Percentiles rank a stretch among this genome's conserved stretches.
Conservation (phyloP, 2,329 filamentous ascomycete genomes). For the Aspergillus fijiensis region DNA sequence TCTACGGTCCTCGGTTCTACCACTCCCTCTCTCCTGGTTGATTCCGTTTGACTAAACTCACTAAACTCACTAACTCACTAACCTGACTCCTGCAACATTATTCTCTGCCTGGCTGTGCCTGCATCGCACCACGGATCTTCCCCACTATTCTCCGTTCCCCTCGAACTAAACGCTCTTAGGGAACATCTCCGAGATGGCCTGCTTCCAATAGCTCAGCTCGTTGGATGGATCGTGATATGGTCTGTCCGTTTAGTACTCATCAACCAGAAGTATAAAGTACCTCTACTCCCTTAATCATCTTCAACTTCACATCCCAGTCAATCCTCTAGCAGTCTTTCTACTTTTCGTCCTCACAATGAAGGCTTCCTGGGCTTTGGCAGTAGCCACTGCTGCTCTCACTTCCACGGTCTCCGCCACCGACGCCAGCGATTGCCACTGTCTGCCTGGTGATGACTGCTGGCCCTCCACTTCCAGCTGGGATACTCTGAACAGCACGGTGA, state of each 20-base stretch:
- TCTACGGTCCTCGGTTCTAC: no score
- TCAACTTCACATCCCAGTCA: not conserved
- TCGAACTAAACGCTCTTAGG: conserved; percentile 18
- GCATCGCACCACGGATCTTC: not conserved
- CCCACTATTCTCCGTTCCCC: not conserved
- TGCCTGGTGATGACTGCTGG: conserved; percentile 42
- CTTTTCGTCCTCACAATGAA: conserved; percentile 24
- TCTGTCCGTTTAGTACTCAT: not conserved
- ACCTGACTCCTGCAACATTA: no score
- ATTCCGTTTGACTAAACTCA: not conserved
- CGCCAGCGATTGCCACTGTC: conserved; percentile 22
- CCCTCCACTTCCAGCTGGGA: conserved; percentile 34
- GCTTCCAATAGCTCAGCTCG: not conserved
- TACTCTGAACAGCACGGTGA: conserved; percentile 38
- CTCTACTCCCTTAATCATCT: not conserved
- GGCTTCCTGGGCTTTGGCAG: conserved; percentile 20
- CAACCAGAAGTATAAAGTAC: not conserved
- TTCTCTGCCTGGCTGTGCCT: not conserved
- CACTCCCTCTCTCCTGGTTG: no score
- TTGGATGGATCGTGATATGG: not conserved
- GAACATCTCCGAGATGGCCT: conserved; percentile 24
- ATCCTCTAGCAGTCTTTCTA: not conserved
- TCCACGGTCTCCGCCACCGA: conserved; percentile 8
- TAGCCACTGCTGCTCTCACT: conserved; percentile 16
- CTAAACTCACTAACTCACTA: not conserved